phyloP scores from a whole-genome alignment of 2,329 filamentous ascomycete genomes.

The Aureobasidium sp. region DNA sequence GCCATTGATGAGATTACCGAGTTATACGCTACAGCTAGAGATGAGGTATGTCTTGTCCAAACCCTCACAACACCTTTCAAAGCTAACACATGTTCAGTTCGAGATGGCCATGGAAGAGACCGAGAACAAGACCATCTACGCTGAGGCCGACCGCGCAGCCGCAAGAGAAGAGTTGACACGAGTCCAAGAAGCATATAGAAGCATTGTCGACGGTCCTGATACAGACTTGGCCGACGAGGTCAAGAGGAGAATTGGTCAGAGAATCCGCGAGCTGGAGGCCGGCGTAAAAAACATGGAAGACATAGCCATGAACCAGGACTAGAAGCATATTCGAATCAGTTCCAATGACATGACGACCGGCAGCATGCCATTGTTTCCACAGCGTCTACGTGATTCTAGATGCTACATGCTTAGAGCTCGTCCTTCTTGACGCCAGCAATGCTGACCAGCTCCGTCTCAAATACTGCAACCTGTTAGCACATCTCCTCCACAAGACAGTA shows the following conservation, averaged over 20 bases:
- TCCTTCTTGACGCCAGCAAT: conserved; percentile 63
- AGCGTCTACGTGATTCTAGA: neutral
- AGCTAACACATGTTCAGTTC: conserved; percentile 27
- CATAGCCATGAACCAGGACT: conserved; percentile 43
- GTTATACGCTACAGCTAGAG: conserved; percentile 33
- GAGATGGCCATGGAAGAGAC: conserved; percentile 48
- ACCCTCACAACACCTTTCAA: neutral
- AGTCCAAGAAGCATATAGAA: conserved; percentile 42
- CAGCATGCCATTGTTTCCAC: neutral
- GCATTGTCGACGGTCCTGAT: conserved; percentile 36
- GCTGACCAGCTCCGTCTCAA: conserved; percentile 81
- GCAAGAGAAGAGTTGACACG: conserved; percentile 46
- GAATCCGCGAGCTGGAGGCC: conserved; percentile 48
- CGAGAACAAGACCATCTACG: conserved; percentile 49
- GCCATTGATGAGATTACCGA: conserved; percentile 38
- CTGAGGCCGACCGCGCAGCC: conserved; percentile 47
- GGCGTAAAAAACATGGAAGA: conserved; percentile 47
- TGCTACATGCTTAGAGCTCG: conserved; percentile 21
- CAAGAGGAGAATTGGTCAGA: conserved; percentile 42
- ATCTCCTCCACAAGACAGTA: conserved; percentile 18
- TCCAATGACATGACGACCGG: neutral
- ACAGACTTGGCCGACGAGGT: conserved; percentile 43
- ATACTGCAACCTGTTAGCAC: conserved; percentile 50
- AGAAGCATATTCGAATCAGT: conserved; percentile 5
- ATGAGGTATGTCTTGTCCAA: conserved; percentile 22